Percentiles rank a stretch among this genome's conserved stretches.
Evolutionary conservation across 164 flowering plant genomes (phyloP).

Genomic region (Macadamia integrifolia): DNA sequence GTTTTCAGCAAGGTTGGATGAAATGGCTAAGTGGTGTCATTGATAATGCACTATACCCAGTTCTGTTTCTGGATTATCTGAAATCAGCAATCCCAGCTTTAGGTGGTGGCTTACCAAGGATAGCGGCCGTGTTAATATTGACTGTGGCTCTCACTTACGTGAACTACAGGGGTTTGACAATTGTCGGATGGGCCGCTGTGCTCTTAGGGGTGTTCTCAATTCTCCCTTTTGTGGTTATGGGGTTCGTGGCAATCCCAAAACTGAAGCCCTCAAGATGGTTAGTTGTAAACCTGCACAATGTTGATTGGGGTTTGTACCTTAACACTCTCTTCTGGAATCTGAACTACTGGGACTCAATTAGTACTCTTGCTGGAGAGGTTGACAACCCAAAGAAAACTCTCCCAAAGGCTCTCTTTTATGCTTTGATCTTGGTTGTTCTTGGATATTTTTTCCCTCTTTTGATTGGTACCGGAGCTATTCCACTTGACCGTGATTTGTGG

Average conservation of each 20-base stretch:
- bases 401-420: conserved; percentile 3
- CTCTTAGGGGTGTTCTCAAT: conserved; percentile 10
- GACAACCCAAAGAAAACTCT: conserved; percentile 13
- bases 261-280: conserved; percentile 15
- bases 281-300: conserved; percentile 4
- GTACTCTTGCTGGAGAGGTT: conserved; percentile 18
- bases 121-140: not conserved
- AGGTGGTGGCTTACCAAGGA: conserved; percentile 7
- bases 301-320: conserved; percentile 12
- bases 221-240: conserved; percentile 14
- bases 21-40: conserved; percentile 17
- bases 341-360: conserved; percentile 14
- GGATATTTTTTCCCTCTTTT: not conserved
- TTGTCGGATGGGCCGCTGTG: conserved; percentile 15
- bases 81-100: conserved; percentile 9
- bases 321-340: conserved; percentile 21
- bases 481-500: conserved; percentile 9
- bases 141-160: conserved; percentile 10
- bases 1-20: conserved; percentile 16
- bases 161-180: conserved; percentile 13
- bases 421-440: no score
- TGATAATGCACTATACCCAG: not conserved
- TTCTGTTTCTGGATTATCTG: conserved; percentile 10
- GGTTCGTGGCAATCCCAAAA: conserved; percentile 9
- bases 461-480: conserved; percentile 9